Base-by-base conservation (phyloP, 1,284 basidiomycete genomes). In the Mycena citricolor region DNA sequence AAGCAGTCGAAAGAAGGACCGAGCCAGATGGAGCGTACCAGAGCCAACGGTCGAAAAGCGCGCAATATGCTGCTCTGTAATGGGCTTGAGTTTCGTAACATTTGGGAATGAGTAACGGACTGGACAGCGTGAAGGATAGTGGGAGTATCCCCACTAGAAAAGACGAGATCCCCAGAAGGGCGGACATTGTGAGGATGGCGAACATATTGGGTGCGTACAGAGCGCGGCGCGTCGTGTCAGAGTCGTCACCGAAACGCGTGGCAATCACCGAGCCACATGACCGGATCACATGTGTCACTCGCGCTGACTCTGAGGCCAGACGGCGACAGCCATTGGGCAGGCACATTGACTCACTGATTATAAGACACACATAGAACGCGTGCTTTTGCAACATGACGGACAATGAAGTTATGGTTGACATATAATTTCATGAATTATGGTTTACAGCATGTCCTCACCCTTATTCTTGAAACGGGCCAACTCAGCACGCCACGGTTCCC, bases 401-500 rank as follows among this genome's bases (percentile, higher is more conserved):
- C n/a, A n/a, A n/a, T n/a, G n/a, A n/a, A n/a, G n/a, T n/a, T n/a
- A n/a, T n/a, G n/a, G n/a, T n/a, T n/a, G n/a, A n/a, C n/a, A 8
- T 16, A 7, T n/a, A 39, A 12, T 29, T 13, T 44, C 28, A n/a
- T n/a, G n/a, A n/a, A n/a, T n/a, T n/a, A n/a, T n/a, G n/a, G n/a
- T 32, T 26, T 33, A 30, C 36, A 52, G 33, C 32, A 89, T 68
- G 54, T 89, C 89, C 63, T 83, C 74, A 7, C 88, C 90, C 41
- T 79, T 78, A 43, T 87, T 85, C 59, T 81, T 86, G 62, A 90
- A 93, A 65, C 84, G 87, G 55, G 77, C 78, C 38, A 93, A 65
- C 66, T 94, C 92, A 40, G 75, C 77, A 59, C 72, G 76, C 90
- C 91, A 97, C 4, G 90, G 90, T 56, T 85, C 85, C 80, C 86